A percentile compares a stretch with the other conserved stretches of the same genome.
These are phyloP conservation scores for Brassica carinata DNA, from an alignment of 345 rosid genomes.

Conservation along the genomic window DNA sequence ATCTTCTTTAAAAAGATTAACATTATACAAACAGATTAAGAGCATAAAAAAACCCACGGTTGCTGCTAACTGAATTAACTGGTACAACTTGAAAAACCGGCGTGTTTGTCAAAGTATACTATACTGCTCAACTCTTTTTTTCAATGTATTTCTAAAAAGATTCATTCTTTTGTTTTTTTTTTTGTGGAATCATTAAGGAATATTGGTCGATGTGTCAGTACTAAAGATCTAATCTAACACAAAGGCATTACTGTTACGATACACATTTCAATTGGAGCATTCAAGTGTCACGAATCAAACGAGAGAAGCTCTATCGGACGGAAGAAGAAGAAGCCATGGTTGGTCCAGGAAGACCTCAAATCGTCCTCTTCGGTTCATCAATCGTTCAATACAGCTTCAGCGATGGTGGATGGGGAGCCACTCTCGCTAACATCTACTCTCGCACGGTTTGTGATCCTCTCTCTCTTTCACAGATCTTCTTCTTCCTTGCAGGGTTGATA, in stretches of 20 bases:
- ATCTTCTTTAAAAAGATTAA: no score
- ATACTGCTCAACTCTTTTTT: background rate
- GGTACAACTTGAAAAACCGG: background rate
- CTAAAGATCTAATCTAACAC: background rate
- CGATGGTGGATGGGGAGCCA: conserved; percentile 79
- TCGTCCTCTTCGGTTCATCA: conserved; percentile 94
- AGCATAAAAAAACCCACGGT: background rate
- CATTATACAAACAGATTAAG: no score
- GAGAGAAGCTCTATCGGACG: background rate
- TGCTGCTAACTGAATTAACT: background rate
- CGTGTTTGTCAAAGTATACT: background rate
- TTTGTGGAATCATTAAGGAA: background rate
- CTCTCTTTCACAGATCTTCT: background rate
- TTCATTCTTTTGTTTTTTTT: no score
- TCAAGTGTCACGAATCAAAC: background rate
- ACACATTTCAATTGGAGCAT: background rate
- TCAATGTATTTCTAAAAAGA: background rate
- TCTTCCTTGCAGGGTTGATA: no score
- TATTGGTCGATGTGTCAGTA: conserved; percentile 5
- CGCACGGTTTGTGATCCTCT: conserved; percentile 55
- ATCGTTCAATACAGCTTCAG: conserved; percentile 75
- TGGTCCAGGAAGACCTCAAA: conserved; percentile 81
- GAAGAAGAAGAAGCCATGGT: conserved; percentile 47
- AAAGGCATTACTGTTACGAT: background rate
- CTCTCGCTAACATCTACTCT: conserved; percentile 72